Evolutionary conservation across 768 basidiomycete species (phyloP).

Genomic region (Dioszegia hungarica): DNA sequence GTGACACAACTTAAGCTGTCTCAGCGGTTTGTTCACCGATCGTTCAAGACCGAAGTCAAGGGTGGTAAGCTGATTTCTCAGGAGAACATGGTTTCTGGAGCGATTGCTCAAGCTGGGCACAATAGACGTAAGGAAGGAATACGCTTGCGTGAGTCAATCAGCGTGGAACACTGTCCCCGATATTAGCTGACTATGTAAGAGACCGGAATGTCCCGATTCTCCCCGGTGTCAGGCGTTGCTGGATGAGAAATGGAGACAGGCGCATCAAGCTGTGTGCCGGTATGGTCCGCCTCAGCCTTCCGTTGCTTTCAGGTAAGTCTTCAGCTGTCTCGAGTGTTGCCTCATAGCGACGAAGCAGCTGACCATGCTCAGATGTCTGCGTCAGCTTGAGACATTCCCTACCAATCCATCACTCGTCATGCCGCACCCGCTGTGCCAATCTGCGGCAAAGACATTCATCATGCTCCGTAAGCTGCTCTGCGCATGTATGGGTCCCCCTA

Average conservation of each 20-base stretch:
- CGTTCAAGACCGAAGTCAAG: neutral
- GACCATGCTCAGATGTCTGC: constrained; percentile 70
- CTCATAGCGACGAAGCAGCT: neutral
- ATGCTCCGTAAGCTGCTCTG: constrained; percentile 61
- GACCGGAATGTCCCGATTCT: constrained; percentile 76
- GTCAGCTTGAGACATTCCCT: constrained; percentile 70
- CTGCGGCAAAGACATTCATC: constrained; percentile 79
- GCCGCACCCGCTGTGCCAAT: constrained; percentile 81
- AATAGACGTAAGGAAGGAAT: constrained; percentile 83
- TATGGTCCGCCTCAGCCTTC: constrained; percentile 57
- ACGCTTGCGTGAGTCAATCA: constrained; percentile 71
- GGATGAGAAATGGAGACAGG: constrained; percentile 90
- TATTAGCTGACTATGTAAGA: constrained; percentile 53
- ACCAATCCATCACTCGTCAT: constrained; percentile 81
- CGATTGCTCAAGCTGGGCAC: constrained; percentile 85
- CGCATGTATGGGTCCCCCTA: no score
- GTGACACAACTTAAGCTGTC: constrained; percentile 84
- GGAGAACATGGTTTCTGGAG: constrained; percentile 92
- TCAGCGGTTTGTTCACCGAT: constrained; percentile 55
- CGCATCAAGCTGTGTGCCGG: constrained; percentile 77
- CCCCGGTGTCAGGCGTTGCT: constrained; percentile 70
- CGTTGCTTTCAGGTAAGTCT: constrained; percentile 31
- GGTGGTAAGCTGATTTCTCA: constrained; percentile 35
- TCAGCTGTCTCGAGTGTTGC: neutral
- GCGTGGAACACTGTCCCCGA: neutral